These are phyloP conservation scores for Astrothelium subdiscretum DNA, from an alignment of 495 filamentous ascomycete genomes.

Conservation along the genomic window DNA sequence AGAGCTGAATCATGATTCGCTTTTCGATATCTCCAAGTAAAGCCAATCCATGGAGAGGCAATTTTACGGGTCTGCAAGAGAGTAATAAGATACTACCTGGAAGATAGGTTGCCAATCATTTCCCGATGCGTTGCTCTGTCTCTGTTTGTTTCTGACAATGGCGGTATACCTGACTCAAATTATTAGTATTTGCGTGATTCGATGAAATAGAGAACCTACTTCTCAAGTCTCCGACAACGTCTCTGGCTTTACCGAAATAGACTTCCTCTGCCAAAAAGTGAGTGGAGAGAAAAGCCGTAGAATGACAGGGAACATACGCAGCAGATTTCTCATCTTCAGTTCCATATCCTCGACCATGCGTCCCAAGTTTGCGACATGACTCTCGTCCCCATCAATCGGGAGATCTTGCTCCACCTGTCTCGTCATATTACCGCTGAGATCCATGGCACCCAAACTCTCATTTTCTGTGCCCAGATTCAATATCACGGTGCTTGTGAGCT, in stretches of 20 bases:
- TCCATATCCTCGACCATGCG: conserved; percentile 97
- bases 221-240: conserved; percentile 93
- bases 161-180: conserved; percentile 45
- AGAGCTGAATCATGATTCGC: background rate
- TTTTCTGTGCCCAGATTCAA: conserved; percentile 65
- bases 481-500: conserved; percentile 94
- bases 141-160: conserved; percentile 73
- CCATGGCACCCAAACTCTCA: conserved; percentile 71
- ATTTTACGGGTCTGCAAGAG: background rate
- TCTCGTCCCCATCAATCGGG: conserved; percentile 77
- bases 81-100: background rate
- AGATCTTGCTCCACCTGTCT: conserved; percentile 86
- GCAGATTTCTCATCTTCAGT: conserved; percentile 94
- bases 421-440: conserved; percentile 95
- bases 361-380: conserved; percentile 93
- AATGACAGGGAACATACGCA: conserved; percentile 44
- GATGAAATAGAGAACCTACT: conserved; percentile 42
- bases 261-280: conserved; percentile 53
- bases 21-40: background rate
- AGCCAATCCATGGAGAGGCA: background rate
- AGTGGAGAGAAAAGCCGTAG: background rate
- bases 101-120: conserved; percentile 66
- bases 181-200: background rate
- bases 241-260: conserved; percentile 98
- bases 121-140: conserved; percentile 82